Percentiles rank a stretch among this genome's conserved stretches.
These are phyloP conservation scores for Dalechampia spathulata DNA, from an alignment of 441 rosid genomes.

Conservation along the genomic window DNA sequence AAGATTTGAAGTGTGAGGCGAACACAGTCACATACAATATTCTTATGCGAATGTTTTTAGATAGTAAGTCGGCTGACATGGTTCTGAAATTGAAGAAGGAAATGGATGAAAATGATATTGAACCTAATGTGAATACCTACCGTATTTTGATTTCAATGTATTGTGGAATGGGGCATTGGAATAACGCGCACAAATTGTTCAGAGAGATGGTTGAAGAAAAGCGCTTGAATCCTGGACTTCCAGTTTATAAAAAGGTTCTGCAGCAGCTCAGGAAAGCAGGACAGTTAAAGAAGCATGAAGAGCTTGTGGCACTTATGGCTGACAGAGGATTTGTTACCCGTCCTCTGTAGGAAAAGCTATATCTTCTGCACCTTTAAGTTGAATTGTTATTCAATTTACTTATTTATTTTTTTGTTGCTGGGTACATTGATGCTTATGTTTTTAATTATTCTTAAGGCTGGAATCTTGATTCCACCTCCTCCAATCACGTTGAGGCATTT, in stretches of 20 bases:
- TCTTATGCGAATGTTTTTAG: constrained; percentile 69
- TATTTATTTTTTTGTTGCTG: neutral
- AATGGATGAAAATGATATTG: constrained; percentile 73
- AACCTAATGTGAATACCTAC: constrained; percentile 82
- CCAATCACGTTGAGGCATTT: too few species aligned
- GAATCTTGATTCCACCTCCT: too few species aligned
- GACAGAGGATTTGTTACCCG: constrained; percentile 56
- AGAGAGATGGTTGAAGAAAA: constrained; percentile 83
- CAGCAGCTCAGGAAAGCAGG: constrained; percentile 65
- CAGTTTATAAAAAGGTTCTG: constrained; percentile 69
- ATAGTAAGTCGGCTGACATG: constrained; percentile 70
- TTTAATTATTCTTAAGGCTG: neutral
- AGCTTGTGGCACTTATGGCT: constrained; percentile 78
- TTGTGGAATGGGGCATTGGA: constrained; percentile 95
- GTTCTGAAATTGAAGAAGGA: constrained; percentile 83
- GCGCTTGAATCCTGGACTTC: constrained; percentile 56
- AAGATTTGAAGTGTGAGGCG: constrained; percentile 49
- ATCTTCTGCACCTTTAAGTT: neutral
- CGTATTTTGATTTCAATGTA: constrained; percentile 67
- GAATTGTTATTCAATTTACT: neutral
- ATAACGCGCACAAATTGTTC: constrained; percentile 68
- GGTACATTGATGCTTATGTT: neutral
- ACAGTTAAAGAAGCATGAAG: constrained; percentile 83
- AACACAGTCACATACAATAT: constrained; percentile 66
- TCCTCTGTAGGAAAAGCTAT: constrained; percentile 31